Evolutionary conservation across 2,329 filamentous ascomycete species (phyloP).

Genomic region (Aureobasidium vineae): DNA sequence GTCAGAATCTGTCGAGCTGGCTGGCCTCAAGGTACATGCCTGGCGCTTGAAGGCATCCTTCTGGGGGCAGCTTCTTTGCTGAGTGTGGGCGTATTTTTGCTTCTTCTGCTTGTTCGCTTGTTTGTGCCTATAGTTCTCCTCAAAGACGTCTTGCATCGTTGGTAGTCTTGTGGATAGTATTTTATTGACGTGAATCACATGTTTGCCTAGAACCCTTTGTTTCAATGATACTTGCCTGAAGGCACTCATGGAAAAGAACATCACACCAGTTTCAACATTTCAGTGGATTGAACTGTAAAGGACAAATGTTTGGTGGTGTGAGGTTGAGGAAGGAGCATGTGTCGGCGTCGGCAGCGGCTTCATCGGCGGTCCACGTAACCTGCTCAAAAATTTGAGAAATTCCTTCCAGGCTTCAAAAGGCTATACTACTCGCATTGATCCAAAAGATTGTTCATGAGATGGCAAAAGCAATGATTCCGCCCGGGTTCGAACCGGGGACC

Average conservation of each 20-base stretch:
- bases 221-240: background rate
- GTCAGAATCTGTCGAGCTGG: background rate
- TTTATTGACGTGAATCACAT: background rate
- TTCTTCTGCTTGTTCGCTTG: no score
- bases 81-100: background rate
- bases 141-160: background rate
- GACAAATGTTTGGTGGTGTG: background rate
- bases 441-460: background rate
- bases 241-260: no score
- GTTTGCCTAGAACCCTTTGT: background rate
- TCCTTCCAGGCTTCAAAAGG: background rate
- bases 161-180: no score
- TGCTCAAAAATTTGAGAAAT: background rate
- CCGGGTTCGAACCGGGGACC: slow-evolving; percentile 23
- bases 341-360: background rate
- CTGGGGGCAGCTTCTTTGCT: background rate
- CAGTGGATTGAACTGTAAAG: background rate
- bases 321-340: background rate
- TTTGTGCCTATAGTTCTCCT: background rate
- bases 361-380: background rate
- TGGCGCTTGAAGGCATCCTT: background rate
- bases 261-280: no score
- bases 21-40: background rate
- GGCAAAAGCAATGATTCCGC: slow-evolving; percentile 25
- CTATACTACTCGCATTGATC: background rate